Evolutionary conservation across 164 flowering plant genomes (phyloP), one percentile per base, ranked within the genome.

Genomic region (Aristolochia fimbriata): DNA sequence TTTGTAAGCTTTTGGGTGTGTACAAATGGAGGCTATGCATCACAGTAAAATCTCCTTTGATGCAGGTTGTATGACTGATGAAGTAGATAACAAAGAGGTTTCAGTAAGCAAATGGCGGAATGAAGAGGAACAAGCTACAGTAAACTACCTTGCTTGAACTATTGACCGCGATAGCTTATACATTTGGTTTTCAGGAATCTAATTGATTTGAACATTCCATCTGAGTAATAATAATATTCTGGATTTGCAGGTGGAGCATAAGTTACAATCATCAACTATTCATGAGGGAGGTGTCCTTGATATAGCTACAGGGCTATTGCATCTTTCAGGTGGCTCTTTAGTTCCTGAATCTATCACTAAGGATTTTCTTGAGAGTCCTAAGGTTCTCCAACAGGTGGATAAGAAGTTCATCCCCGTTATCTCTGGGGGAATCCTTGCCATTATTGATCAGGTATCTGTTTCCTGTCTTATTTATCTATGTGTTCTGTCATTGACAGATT

Each of bases 381-480:
- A 77, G 73, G 90, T 92, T 76, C 94, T 93, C 51, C 76, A 66
- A 47, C 97, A 89, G 73, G 80, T 93, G 25, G 98, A 86, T 71
- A 87, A 78, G 77, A 93, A 89, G 78, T 89, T 76, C 68, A 93
- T 93, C 65, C 87, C 98, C 21, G 68, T 93, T 61, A 79, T 88
- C 11, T 87, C 82, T 58, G 80, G 86, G 61, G 76, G 74, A 68
- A 78, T 66, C 23, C 82, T 91, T 46, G 91, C 91, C 63, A 60
- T 88, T 31, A 83, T 94, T 67, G 97, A 91, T 67, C 99, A 94
- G 97, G 99, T 93, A 19, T 30, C 51, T 47, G 61, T 22, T 13
- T 48, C 31, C 47, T 19, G 22, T 25, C 46, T 17, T 4, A 37
- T 37, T 13, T 17, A 1, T 16, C 12, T n/a, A 25, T 60, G 14